Base-by-base conservation (phyloP, 768 basidiomycete species). In the Myochromella boudieri region DNA sequence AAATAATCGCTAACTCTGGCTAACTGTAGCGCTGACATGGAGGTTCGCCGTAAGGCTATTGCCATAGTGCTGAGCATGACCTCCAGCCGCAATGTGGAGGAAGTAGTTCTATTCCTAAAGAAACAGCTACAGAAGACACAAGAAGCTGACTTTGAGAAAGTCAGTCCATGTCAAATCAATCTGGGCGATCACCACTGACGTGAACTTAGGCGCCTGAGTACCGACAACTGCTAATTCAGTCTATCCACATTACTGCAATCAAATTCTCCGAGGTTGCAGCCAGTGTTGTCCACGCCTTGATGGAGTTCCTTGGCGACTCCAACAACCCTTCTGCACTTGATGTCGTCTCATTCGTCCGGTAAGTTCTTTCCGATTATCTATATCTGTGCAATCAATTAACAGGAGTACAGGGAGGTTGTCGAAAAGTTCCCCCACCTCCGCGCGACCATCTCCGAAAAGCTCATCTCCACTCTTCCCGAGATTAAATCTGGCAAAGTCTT, bases 401-500 rank as follows among this genome's bases (percentile, higher is more conserved):
- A 6, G 12, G n/a, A 44, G 28, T 54, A 33, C 54, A 87, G 89
- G 11, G 95, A 98, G 68, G 94, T 98, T 22, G 95, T 97, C 41
- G 93, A 98, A 66, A 97, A 97, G 66, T 97, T 98, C 82, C 93
- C 95, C 1, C 69, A 79, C 42, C 80, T 98, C 7, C 87, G 95
- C 6, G 60, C 74, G 2, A 79, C 87, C 6, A 92, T 98, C 55
- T 85, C 85, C 48, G 84, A 90, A 60, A 94, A 92, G 60, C 82
- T 98, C 42, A 82, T 87, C 37, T 69, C 79, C 24, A 88, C 91
- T 0, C 82, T 97, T 38, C 59, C 77, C 45, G 91, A 91, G 51
- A 91, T 97, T 70, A 94, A 94, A 66, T 94, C 91, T 1, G 94
- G 94, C 45, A 98, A 97, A 66, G 95, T 98, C 18, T 97, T 90